phyloP scores from a whole-genome alignment of 257 asterid species.

The Solanum chmielewskii region DNA sequence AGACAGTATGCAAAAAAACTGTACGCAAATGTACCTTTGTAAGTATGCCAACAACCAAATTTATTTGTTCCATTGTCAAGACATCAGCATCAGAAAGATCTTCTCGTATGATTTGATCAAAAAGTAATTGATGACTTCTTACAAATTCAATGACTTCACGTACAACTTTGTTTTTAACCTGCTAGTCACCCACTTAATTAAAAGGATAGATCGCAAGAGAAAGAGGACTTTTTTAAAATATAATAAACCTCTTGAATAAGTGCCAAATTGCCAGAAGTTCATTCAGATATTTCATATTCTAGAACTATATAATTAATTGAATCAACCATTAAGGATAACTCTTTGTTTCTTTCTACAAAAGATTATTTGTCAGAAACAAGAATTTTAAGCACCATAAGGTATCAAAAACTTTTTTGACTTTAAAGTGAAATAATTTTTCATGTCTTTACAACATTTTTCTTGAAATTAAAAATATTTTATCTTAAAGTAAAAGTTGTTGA shows the following conservation, averaged over 20 bases:
- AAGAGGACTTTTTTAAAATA: not conserved
- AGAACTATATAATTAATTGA: not conserved
- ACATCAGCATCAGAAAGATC: constrained; percentile 69
- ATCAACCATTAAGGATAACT: not conserved
- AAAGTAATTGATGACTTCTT: constrained; percentile 63
- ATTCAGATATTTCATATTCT: not conserved
- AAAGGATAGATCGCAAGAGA: not conserved
- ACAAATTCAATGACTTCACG: constrained; percentile 78
- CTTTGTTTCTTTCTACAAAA: not conserved
- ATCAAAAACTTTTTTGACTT: not conserved
- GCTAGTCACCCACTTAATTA: constrained; percentile 8
- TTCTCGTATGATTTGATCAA: constrained; percentile 83
- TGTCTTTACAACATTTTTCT: not conserved
- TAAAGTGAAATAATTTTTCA: not conserved
- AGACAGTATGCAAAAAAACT: not conserved
- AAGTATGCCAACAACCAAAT: constrained; percentile 71
- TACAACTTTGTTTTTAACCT: constrained; percentile 91
- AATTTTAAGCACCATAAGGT: not conserved
- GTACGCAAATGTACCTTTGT: constrained; percentile 46
- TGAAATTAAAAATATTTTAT: too few relatives aligned
- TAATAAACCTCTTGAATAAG: not conserved
- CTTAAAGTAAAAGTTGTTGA: too few relatives aligned
- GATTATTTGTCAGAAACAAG: not conserved
- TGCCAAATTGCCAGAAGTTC: not conserved
- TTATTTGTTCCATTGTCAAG: constrained; percentile 61